Evolutionary conservation across 2,329 filamentous ascomycete species (phyloP), one percentile per base, ranked within the genome.

Genomic region (Scedosporium aurantiacum): DNA sequence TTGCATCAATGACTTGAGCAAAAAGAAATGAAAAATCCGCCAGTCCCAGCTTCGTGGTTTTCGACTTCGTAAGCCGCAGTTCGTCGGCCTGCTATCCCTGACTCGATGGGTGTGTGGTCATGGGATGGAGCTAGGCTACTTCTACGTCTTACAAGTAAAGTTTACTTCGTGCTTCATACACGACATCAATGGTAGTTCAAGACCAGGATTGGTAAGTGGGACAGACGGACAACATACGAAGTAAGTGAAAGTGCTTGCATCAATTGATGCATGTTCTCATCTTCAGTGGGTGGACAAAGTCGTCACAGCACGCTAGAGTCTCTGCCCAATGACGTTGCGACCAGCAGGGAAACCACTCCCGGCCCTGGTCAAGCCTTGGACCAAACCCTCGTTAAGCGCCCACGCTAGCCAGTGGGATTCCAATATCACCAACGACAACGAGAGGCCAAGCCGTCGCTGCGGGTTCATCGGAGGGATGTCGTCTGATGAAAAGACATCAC

Each of bases 361-460:
- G 5, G 18, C 3, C 27, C 23, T 54, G 50, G 50, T 47, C 18
- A 47, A 47, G 14, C 5, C 50, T 27, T 21, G 2, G 40, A 28
- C 40, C 57, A 10, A 14, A 52, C 37, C 41, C 7, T 25, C 58
- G 58, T 52, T 52, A 60, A 50, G 58, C 58, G 58, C 58, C 58
- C 58, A 37, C 43, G 58, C 32, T 41, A 25, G 43, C 43, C 58
- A 60, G 58, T 60, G 28, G 58, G 27, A 60, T 25, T 32, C 52
- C 58, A 40, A 37, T 50, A 52, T 43, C 21, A 52, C 57, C 16
- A 18, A 3, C 14, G 21, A 60, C 28, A 27, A 5, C 43, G n/a
- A 37, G 21, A 14, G 41, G 47, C 58, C 25, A 37, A 41, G 37
- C 21, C 25, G 25, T 37, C 50, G 23, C 50, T 23, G 16, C 50